Percentiles rank a stretch among this genome's conserved stretches.
Conservation (phyloP, 2,329 filamentous ascomycete species). For the Thelonectria olida region DNA sequence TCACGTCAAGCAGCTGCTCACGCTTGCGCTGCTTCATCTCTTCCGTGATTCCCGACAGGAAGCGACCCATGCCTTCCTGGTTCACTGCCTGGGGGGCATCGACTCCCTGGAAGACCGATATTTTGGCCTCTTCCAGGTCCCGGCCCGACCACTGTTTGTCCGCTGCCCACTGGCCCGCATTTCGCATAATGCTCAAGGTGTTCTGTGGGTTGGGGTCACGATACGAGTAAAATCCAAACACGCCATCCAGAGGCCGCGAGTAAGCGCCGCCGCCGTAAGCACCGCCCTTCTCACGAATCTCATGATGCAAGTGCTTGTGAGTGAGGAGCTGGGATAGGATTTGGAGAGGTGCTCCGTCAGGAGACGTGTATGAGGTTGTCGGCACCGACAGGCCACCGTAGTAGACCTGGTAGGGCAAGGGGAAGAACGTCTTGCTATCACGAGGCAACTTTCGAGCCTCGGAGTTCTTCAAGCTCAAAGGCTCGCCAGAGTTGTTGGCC, state of each 20-base stretch:
- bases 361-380: slow-evolving; percentile 83
- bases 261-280: slow-evolving; percentile 95
- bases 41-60: slow-evolving; percentile 84
- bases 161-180: slow-evolving; percentile 83
- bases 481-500: slow-evolving; percentile 36
- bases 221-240: slow-evolving; percentile 97
- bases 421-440: slow-evolving; percentile 84
- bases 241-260: slow-evolving; percentile 78
- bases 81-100: slow-evolving; percentile 91
- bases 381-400: slow-evolving; percentile 86
- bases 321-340: slow-evolving; percentile 92
- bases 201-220: slow-evolving; percentile 95
- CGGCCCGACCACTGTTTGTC: slow-evolving; percentile 83
- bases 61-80: slow-evolving; percentile 85
- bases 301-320: slow-evolving; percentile 95
- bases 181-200: slow-evolving; percentile 83
- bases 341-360: slow-evolving; percentile 81
- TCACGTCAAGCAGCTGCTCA: slow-evolving; percentile 88
- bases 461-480: slow-evolving; percentile 51
- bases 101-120: slow-evolving; percentile 90
- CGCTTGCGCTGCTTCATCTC: slow-evolving; percentile 89
- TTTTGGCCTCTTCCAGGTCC: slow-evolving; percentile 95
- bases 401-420: slow-evolving; percentile 96
- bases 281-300: slow-evolving; percentile 97
- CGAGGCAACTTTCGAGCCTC: slow-evolving; percentile 50